Percentiles rank a stretch among this genome's conserved stretches.
phyloP scores from a whole-genome alignment of 2,329 filamentous ascomycete species.

The Huntiella moniliformis region DNA sequence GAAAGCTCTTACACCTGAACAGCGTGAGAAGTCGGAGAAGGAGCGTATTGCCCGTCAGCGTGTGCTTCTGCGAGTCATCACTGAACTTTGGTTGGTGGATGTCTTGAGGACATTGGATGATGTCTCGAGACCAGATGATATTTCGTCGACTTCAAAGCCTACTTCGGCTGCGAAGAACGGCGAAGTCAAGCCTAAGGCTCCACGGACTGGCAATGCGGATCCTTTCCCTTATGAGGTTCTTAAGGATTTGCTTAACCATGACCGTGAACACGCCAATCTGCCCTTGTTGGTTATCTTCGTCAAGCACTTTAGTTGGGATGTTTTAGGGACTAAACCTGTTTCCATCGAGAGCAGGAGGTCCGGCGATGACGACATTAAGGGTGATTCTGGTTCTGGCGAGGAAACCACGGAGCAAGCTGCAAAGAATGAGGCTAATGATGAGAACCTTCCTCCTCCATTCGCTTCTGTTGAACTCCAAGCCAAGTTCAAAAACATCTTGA shows the following conservation, averaged over 20 bases:
- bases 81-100: conserved; percentile 88
- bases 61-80: conserved; percentile 71
- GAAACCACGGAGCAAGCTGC: neutral
- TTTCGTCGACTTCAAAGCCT: conserved; percentile 38
- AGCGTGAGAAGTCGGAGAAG: conserved; percentile 88
- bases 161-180: conserved; percentile 32
- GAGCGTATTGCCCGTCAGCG: conserved; percentile 76
- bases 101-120: conserved; percentile 65
- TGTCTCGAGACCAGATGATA: conserved; percentile 41
- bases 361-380: conserved; percentile 53
- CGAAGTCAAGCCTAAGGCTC: conserved; percentile 36
- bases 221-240: conserved; percentile 95
- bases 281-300: conserved; percentile 88
- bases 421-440: conserved; percentile 11
- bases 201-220: conserved; percentile 51
- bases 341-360: conserved; percentile 65
- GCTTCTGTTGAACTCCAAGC: conserved; percentile 60
- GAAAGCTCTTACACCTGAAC: conserved; percentile 60
- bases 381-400: conserved; percentile 22
- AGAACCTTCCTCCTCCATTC: conserved; percentile 50
- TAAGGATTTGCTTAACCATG: conserved; percentile 86
- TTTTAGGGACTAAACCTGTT: conserved; percentile 58
- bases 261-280: conserved; percentile 79
- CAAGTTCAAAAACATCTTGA: conserved; percentile 69
- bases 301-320: conserved; percentile 91